These are phyloP conservation scores for Paratrypanosoma confusum DNA, from an alignment of 208 protist species.

Conservation along the genomic window DNA sequence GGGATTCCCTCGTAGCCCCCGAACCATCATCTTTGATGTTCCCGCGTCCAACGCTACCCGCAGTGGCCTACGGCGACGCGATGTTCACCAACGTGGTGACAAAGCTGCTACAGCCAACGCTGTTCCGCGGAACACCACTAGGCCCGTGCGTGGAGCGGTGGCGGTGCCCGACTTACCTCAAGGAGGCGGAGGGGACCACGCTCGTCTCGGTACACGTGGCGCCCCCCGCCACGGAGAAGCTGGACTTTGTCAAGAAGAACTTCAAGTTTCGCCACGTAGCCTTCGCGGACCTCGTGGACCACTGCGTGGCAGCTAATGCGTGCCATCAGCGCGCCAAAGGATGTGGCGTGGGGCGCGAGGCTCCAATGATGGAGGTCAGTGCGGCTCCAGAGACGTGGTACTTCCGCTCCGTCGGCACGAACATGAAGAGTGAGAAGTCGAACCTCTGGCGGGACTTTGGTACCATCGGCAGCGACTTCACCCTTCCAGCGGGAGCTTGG, in stretches of 20 bases:
- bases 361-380: too few relatives aligned
- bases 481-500: conserved; percentile 27
- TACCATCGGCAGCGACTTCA: conserved; percentile 57
- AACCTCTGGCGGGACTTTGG: conserved; percentile 82
- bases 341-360: too few relatives aligned
- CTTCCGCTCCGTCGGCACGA: conserved; percentile 64
- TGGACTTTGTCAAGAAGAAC: conserved; percentile 90
- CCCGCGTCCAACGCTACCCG: conserved; percentile 16
- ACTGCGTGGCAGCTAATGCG: conserved; percentile 24
- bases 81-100: conserved; percentile 23
- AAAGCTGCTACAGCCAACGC: conserved; percentile 25
- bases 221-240: conserved; percentile 18
- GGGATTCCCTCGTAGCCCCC: neutral
- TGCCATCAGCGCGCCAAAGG: neutral
- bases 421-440: conserved; percentile 76
- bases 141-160: conserved; percentile 49
- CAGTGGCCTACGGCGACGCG: conserved; percentile 25
- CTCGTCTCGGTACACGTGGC: conserved; percentile 75
- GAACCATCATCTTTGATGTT: conserved; percentile 5
- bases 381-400: conserved; percentile 63
- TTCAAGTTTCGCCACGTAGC: conserved; percentile 71
- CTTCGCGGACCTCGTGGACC: conserved; percentile 60
- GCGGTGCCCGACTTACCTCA: conserved; percentile 44
- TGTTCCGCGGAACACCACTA: conserved; percentile 53
- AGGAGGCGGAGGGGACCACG: conserved; percentile 23